Percentiles rank a stretch among this genome's conserved stretches.
phyloP scores from a whole-genome alignment of 2,329 filamentous ascomycete genomes.

The Emergomyces pasteurianus region DNA sequence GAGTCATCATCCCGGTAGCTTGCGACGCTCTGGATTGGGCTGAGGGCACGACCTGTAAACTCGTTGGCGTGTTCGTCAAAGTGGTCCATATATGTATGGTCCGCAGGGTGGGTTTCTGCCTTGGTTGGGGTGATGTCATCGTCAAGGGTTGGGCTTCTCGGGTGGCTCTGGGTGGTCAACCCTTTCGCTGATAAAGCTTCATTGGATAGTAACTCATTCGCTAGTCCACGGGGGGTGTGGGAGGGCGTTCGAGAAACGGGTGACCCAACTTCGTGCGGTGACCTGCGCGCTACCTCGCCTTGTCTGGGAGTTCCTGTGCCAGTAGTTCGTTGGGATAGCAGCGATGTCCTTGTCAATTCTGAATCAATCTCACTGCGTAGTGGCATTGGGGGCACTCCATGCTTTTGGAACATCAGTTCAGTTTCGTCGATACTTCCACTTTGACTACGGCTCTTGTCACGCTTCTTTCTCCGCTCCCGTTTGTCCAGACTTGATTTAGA shows the following conservation, averaged over 20 bases:
- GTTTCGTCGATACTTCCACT: conserved; percentile 40
- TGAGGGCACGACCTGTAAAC: conserved; percentile 57
- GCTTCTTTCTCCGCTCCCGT: conserved; percentile 30
- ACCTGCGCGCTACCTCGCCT: conserved; percentile 51
- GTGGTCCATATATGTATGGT: background rate
- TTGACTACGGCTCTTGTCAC: conserved; percentile 40
- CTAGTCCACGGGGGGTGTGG: conserved; percentile 30
- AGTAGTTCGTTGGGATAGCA: conserved; percentile 70
- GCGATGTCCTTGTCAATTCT: conserved; percentile 76
- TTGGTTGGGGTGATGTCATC: conserved; percentile 1
- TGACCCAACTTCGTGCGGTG: conserved; percentile 42
- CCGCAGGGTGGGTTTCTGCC: background rate
- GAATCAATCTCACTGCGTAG: conserved; percentile 77
- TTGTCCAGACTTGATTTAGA: conserved; percentile 47
- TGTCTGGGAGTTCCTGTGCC: conserved; percentile 57
- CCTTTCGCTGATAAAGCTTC: background rate
- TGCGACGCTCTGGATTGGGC: conserved; percentile 85
- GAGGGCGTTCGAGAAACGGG: conserved; percentile 52
- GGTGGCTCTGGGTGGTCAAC: background rate
- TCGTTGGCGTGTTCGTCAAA: conserved; percentile 35
- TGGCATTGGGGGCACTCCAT: conserved; percentile 69
- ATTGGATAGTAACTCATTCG: conserved; percentile 5
- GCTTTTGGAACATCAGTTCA: conserved; percentile 41
- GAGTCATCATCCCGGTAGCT: conserved; percentile 65
- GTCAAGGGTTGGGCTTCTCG: background rate